Conservation (phyloP, 805 yeast genomes). For the Starmerella roubikii region DNA sequence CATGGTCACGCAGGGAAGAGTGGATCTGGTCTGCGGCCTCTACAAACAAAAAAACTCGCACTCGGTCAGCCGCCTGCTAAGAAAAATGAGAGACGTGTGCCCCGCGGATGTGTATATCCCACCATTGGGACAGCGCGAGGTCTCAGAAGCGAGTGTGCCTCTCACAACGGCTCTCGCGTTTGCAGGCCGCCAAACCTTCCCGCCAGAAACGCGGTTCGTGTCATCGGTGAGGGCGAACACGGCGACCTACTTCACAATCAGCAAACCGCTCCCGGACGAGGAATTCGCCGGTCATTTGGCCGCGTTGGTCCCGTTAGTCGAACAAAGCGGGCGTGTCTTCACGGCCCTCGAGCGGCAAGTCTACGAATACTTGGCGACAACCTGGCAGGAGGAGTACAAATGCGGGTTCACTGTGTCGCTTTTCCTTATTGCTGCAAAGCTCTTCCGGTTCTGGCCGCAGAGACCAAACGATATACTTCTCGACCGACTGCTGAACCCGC, state of each 20-base stretch:
- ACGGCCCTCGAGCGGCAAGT: conserved; percentile 7
- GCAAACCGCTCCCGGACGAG: neutral
- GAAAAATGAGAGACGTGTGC: conserved; percentile 2
- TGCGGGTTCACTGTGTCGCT: conserved; percentile 5
- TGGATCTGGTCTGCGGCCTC: conserved; percentile 6
- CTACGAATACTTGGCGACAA: conserved; percentile 7
- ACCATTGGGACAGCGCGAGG: conserved; percentile 10
- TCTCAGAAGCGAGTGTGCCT: conserved; percentile 3
- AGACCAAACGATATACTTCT: neutral
- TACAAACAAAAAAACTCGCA: conserved; percentile 9
- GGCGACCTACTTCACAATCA: conserved; percentile 1
- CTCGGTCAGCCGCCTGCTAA: conserved; percentile 12
- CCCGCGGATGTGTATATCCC: conserved; percentile 8
- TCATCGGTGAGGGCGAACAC: conserved; percentile 1
- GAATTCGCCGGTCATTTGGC: conserved; percentile 9
- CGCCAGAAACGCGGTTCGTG: conserved; percentile 8
- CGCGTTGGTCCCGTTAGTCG: conserved; percentile 10
- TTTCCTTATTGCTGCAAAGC: conserved; percentile 3
- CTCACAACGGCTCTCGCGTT: neutral
- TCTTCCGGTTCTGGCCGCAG: conserved; percentile 13
- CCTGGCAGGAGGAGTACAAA: conserved; percentile 5
- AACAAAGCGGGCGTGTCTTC: conserved; percentile 9
- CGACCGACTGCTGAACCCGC: conserved; percentile 3
- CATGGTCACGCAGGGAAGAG: conserved; percentile 13
- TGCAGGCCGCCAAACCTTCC: neutral